Percentiles rank a stretch among this genome's conserved stretches.
phyloP scores from a whole-genome alignment of 192 early-diverging fungal genomes.

The Rhizoclosmatium globosum region DNA sequence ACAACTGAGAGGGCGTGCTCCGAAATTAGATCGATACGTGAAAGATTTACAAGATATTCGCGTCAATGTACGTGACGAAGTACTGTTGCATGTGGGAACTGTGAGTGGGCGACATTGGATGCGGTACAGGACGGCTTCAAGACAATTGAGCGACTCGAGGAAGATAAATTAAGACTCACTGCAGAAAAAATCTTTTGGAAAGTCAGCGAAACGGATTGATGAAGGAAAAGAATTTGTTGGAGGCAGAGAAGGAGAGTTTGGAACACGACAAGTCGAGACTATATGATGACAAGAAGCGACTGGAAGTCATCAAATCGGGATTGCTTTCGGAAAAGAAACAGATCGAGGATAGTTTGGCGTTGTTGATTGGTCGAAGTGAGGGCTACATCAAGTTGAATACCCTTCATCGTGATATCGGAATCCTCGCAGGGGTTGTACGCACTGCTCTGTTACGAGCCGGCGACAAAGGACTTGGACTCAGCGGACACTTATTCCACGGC shows the following conservation, averaged over 20 bases:
- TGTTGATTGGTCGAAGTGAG: background rate
- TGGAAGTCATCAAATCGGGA: background rate
- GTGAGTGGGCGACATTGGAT: constrained; percentile 30
- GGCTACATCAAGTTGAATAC: background rate
- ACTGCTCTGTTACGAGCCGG: background rate
- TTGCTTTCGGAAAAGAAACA: background rate
- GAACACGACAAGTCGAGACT: constrained; percentile 9
- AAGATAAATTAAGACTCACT: constrained; percentile 29
- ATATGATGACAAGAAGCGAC: background rate
- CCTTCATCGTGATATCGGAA: background rate
- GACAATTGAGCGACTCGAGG: constrained; percentile 36
- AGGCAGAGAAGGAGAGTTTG: constrained; percentile 10
- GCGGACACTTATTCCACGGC: constrained; percentile 9
- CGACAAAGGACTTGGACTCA: background rate
- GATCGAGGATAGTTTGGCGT: background rate
- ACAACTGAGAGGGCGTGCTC: background rate
- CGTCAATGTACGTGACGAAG: constrained; percentile 31
- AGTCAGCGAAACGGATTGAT: constrained; percentile 38
- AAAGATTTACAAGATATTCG: constrained; percentile 41
- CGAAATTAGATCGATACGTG: background rate
- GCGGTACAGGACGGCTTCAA: constrained; percentile 5
- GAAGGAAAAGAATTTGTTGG: constrained; percentile 20
- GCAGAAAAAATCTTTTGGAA: constrained; percentile 43
- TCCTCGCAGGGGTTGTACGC: background rate
- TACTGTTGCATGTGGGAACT: constrained; percentile 43